Conservation (phyloP, 192 early-diverging fungal species). For the Chytriomyces sp. region DNA sequence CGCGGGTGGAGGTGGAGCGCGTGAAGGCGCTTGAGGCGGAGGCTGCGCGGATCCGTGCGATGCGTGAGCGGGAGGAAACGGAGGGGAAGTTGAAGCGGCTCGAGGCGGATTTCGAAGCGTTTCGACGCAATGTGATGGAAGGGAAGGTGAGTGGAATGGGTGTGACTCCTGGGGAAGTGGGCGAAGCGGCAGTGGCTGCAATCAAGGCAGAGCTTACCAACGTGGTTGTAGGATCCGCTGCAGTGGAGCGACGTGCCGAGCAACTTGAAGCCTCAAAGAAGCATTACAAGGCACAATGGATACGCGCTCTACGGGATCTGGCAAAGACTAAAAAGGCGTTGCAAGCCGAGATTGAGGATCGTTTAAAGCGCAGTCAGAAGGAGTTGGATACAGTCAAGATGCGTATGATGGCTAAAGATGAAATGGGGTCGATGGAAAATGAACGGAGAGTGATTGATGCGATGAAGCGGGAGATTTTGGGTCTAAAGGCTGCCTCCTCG, state of each 20-base stretch:
- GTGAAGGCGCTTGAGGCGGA: slow-evolving; percentile 33
- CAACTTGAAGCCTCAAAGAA: slow-evolving; percentile 31
- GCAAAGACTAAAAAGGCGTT: slow-evolving; percentile 24
- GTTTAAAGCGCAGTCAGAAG: slow-evolving; percentile 11
- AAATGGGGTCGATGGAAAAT: slow-evolving; percentile 8
- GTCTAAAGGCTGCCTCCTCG: background rate
- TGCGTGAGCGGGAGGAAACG: slow-evolving; percentile 29
- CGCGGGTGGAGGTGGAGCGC: slow-evolving; percentile 38
- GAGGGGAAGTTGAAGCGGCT: slow-evolving; percentile 27
- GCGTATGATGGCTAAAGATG: slow-evolving; percentile 18
- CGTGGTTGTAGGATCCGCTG: background rate
- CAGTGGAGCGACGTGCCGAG: slow-evolving; percentile 33
- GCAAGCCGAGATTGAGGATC: slow-evolving; percentile 27
- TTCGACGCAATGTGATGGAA: slow-evolving; percentile 19
- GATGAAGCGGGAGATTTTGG: slow-evolving; percentile 10
- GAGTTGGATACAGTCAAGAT: slow-evolving; percentile 26
- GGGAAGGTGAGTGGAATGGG: slow-evolving; percentile 17
- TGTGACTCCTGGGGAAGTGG: slow-evolving; percentile 1
- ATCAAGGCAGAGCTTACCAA: slow-evolving; percentile 25
- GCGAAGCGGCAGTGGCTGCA: slow-evolving; percentile 11
- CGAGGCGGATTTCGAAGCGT: slow-evolving; percentile 26
- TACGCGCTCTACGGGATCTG: slow-evolving; percentile 34
- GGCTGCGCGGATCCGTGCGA: slow-evolving; percentile 25
- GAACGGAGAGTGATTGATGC: slow-evolving; percentile 9
- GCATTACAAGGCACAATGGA: slow-evolving; percentile 47